Conservation (phyloP, 768 basidiomycete genomes). For the Sarcodon sp. region DNA sequence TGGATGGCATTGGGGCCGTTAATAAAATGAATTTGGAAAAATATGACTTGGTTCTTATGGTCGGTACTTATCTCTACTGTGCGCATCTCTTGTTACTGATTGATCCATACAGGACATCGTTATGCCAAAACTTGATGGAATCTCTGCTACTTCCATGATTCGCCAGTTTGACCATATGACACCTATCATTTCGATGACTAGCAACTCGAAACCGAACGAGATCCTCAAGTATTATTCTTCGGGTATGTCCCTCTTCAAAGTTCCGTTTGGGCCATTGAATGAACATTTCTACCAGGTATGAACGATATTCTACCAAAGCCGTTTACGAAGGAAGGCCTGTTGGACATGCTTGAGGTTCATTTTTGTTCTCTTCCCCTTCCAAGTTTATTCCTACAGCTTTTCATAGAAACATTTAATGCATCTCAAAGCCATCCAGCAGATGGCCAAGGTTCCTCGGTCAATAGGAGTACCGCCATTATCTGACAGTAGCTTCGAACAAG, state of each 20-base stretch:
- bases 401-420: slow-evolving; percentile 76
- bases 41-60: slow-evolving; percentile 95
- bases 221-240: slow-evolving; percentile 85
- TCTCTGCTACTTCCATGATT: slow-evolving; percentile 86
- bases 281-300: slow-evolving; percentile 44
- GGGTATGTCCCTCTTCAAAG: slow-evolving; percentile 22
- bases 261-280: background rate
- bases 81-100: background rate
- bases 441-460: slow-evolving; percentile 50
- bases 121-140: slow-evolving; percentile 82
- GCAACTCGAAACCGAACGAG: slow-evolving; percentile 86
- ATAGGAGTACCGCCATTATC: slow-evolving; percentile 54
- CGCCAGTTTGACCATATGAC: slow-evolving; percentile 92
- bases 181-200: slow-evolving; percentile 98
- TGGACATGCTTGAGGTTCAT: slow-evolving; percentile 82
- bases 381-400: background rate
- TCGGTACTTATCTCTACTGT: slow-evolving; percentile 21
- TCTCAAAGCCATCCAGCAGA: slow-evolving; percentile 56
- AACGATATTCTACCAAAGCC: slow-evolving; percentile 96
- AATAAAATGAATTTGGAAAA: slow-evolving; percentile 95
- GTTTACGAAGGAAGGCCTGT: slow-evolving; percentile 86
- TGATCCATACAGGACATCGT: slow-evolving; percentile 59
- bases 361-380: background rate
- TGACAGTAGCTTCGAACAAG: slow-evolving; percentile 40
- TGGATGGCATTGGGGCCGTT: slow-evolving; percentile 86